phyloP scores from a whole-genome alignment of 306 rosid genomes.

The Trifolium subterraneum region DNA sequence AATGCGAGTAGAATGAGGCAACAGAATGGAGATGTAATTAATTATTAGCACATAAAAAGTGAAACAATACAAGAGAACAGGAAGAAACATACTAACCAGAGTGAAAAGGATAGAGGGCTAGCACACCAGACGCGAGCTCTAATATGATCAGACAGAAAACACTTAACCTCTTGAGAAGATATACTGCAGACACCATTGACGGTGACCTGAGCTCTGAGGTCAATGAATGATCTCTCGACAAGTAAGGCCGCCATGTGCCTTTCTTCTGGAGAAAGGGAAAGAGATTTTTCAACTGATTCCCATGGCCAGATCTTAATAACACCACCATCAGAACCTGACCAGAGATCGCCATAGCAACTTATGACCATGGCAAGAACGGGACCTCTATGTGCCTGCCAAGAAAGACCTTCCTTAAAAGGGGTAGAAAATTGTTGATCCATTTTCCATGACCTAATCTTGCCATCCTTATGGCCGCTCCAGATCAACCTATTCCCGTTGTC shows the following conservation, averaged over 20 bases:
- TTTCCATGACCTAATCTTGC: slow-evolving; percentile 93
- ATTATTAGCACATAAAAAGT: neutral
- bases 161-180: slow-evolving; percentile 95
- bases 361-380: slow-evolving; percentile 81
- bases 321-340: slow-evolving; percentile 98
- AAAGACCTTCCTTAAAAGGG: slow-evolving; percentile 95
- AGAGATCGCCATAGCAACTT: slow-evolving; percentile 81
- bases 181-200: slow-evolving; percentile 88
- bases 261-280: slow-evolving; percentile 86
- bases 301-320: slow-evolving; percentile 90
- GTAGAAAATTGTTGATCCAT: slow-evolving; percentile 68
- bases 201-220: slow-evolving; percentile 85
- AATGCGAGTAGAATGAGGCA: neutral
- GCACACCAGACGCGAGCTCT: slow-evolving; percentile 89
- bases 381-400: slow-evolving; percentile 95
- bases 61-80: neutral
- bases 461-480: slow-evolving; percentile 97
- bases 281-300: slow-evolving; percentile 94
- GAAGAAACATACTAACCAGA: slow-evolving; percentile 61
- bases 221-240: slow-evolving; percentile 86
- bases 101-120: slow-evolving; percentile 74
- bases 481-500: slow-evolving; percentile 70
- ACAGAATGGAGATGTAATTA: neutral
- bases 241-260: slow-evolving; percentile 96
- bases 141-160: slow-evolving; percentile 69